Evolutionary conservation across 306 rosid genomes (phyloP), one percentile per base, ranked within the genome.

Genomic region (Prunus dulcis): DNA sequence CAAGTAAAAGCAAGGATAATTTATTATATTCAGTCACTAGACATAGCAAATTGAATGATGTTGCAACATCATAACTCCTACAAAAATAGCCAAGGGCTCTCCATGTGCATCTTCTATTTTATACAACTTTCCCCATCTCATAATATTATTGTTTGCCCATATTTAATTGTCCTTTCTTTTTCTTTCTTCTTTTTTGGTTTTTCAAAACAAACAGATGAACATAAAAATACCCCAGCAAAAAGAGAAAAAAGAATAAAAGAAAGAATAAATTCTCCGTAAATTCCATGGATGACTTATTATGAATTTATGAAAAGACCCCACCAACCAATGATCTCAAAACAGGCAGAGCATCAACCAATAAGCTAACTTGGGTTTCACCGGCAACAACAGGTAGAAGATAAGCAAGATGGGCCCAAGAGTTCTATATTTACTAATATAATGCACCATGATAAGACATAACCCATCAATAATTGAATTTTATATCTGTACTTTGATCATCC

Each of bases 281-380:
- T 50, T 51, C 25, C 60, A 25, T 69, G 38, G 14, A 25, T 9
- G 43, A 12, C 12, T n/a, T 38, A 38, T 38, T 38, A 38, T 38
- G 43, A 38, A 38, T 38, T 38, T 38, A 79, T 83, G 89, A 83
- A 76, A 81, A 71, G 86, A 81, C 86, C 69, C 72, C 78, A 83
- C 86, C 67, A 75, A 45, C 83, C 64, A 64, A 34, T 9, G 47
- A 0, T 38, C 43, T 38, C 43, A 38, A 38, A 38, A 38, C 9
- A 38, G 43, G 43, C 9, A 38, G 30, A 72, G 30, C 68, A 58
- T 23, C 67, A 71, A 69, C 70, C 22, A 67, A 71, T 50, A 53
- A 5, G 3, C 64, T 72, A 86, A 83, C 80, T 32, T 81, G 58
- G 82, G 43, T 66, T 81, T 79, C 84, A 81, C 73, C 65, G 66